Percentiles rank a stretch among this genome's conserved stretches.
Conservation (phyloP, 805 yeast genomes). For the Lipomyces oligophaga region DNA sequence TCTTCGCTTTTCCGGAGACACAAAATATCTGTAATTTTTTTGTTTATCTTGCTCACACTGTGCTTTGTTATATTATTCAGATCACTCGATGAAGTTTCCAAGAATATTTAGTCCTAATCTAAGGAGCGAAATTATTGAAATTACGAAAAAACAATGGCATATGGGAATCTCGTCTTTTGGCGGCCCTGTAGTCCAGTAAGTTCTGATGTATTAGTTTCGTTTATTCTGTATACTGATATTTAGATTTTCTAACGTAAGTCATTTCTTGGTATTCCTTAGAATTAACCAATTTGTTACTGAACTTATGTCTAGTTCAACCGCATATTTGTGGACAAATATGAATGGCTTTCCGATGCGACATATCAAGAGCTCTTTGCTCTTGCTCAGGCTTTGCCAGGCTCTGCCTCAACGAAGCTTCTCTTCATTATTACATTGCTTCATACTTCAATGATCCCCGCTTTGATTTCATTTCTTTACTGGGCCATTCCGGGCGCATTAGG, state of each 20-base stretch:
- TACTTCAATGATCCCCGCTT: constrained; percentile 16
- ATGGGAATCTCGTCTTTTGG: constrained; percentile 25
- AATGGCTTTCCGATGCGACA: constrained; percentile 20
- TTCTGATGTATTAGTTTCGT: background rate
- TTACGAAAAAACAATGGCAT: constrained; percentile 23
- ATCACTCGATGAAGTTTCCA: background rate
- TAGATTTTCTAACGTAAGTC: constrained; percentile 8
- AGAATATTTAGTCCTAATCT: background rate
- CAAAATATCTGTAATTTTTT: too few species aligned
- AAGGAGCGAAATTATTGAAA: constrained; percentile 11
- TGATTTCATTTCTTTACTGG: constrained; percentile 23
- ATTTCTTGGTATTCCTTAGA: background rate
- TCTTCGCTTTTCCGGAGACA: too few species aligned
- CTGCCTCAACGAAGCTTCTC: constrained; percentile 24
- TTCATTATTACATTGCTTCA: constrained; percentile 22
- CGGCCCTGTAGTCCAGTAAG: constrained; percentile 24
- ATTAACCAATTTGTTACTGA: background rate
- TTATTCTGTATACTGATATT: background rate
- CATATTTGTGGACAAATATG: constrained; percentile 18
- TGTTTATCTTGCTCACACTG: too few species aligned
- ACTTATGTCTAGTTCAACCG: constrained; percentile 11
- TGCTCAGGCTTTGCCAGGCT: constrained; percentile 26
- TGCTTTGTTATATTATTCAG: too few species aligned
- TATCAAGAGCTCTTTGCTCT: constrained; percentile 25
- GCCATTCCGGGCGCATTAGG: constrained; percentile 26